phyloP scores from a whole-genome alignment of 805 yeast genomes.

The Saccharomycopsis capsularis region DNA sequence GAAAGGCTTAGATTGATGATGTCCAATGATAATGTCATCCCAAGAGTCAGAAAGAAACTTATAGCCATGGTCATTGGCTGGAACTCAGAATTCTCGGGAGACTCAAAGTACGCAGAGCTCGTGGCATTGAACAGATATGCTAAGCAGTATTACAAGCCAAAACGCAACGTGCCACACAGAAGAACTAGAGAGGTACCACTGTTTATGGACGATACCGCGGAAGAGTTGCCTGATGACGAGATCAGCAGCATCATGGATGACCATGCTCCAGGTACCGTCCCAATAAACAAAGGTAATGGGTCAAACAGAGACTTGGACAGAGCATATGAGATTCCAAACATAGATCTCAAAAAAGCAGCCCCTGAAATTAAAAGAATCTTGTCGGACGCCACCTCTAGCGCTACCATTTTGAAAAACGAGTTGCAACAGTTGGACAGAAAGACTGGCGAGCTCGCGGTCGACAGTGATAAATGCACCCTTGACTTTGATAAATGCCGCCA shows the following conservation, averaged over 20 bases:
- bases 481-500: conserved; percentile 70
- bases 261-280: background rate
- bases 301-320: conserved; percentile 35
- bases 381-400: conserved; percentile 68
- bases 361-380: conserved; percentile 63
- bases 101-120: conserved; percentile 43
- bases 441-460: conserved; percentile 49
- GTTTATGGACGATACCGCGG: conserved; percentile 23
- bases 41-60: conserved; percentile 41
- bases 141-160: conserved; percentile 23
- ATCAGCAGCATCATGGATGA: conserved; percentile 20
- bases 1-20: conserved; percentile 44
- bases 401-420: conserved; percentile 62
- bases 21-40: conserved; percentile 33
- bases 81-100: conserved; percentile 49
- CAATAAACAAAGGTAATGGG: conserved; percentile 19
- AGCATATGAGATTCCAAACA: conserved; percentile 56
- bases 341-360: conserved; percentile 61
- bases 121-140: conserved; percentile 36
- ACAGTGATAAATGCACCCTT: conserved; percentile 51
- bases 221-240: conserved; percentile 23
- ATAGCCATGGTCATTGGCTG: conserved; percentile 55
- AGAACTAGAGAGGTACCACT: conserved; percentile 16
- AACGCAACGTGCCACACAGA: conserved; percentile 20
- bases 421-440: conserved; percentile 38